These are phyloP conservation scores for Ambrosia hybrid DNA, from an alignment of 140 eudicot genomes.

Conservation along the genomic window DNA sequence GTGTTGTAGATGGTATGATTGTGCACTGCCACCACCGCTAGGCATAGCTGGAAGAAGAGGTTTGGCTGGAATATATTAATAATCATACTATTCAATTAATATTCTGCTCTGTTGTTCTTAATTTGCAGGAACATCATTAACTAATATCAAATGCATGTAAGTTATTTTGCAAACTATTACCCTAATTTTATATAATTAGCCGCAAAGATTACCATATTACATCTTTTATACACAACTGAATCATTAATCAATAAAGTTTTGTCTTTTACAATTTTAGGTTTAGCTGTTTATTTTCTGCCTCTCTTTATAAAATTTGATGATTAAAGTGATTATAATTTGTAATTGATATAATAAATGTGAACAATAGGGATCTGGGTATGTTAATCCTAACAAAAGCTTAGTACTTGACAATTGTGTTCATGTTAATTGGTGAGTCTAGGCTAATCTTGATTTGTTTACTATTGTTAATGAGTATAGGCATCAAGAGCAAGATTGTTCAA, in stretches of 20 bases:
- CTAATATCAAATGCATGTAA: conserved; percentile 25
- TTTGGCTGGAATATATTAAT: conserved; percentile 72
- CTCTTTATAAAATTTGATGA: background rate
- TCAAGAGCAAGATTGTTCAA: conserved; percentile 96
- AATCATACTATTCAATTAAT: background rate
- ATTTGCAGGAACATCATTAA: conserved; percentile 21
- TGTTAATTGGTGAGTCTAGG: background rate
- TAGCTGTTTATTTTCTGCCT: background rate
- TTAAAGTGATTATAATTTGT: background rate
- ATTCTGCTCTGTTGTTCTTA: background rate
- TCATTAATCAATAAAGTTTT: background rate
- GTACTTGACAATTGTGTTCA: background rate
- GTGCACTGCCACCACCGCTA: conserved; percentile 95
- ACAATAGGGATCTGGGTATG: no score
- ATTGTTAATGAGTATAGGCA: conserved; percentile 46
- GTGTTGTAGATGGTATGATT: conserved; percentile 87
- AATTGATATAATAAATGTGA: background rate
- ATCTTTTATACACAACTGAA: background rate
- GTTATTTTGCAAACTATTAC: background rate
- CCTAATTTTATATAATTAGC: background rate
- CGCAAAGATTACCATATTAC: background rate
- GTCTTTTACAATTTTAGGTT: background rate
- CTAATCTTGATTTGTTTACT: background rate
- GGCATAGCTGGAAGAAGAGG: conserved; percentile 99
- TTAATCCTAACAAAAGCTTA: background rate